Evolutionary conservation across 371 early-diverging fungal genomes (phyloP), one percentile per base, ranked within the genome.

Genomic region (Rhizoclosmatium hyalinum): DNA sequence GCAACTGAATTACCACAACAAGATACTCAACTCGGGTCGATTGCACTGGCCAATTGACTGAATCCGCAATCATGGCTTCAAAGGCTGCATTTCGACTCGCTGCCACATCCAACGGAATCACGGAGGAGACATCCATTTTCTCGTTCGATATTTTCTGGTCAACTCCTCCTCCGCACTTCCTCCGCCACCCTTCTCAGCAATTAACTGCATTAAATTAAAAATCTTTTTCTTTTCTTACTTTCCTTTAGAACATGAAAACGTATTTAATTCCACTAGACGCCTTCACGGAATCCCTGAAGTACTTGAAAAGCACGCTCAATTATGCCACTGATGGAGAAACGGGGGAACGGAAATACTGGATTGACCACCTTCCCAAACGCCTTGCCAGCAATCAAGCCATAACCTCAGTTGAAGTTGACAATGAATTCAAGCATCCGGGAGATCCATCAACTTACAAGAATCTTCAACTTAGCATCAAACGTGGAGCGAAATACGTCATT

Each of bases 341-440:
- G 14, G 54, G 54, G 14, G 54, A 54, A n/a, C 54, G 54, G n/a
- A 54, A 54, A n/a, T 54, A 54, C n/a, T 54, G 54, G 54, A 54
- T 54, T 54, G 54, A 54, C 12, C 54, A 54, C 54, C 54, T 54
- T 12, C 54, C 54, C 14, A 54, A 54, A n/a, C 54, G 54, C 14
- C 54, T 54, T n/a, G 54, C 54, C 0, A n/a, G 54, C 54, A 54
- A 54, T 54, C n/a, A 1, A n/a, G 54, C 54, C n/a, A n/a, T 54
- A n/a, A 54, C 54, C 14, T 12, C 54, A 14, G 54, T 54, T n/a
- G 54, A 54, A 54, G 54, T 54, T 12, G 54, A 54, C 54, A 54
- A 54, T n/a, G 54, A 12, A n/a, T 54, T 54, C 54, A 54, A 54
- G 54, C 54, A 54, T 54, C 54, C 54, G 14, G 54, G 54, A 54